Evolutionary conservation across 345 rosid genomes (phyloP), one percentile per base, ranked within the genome.

Genomic region (Trapa incisa): DNA sequence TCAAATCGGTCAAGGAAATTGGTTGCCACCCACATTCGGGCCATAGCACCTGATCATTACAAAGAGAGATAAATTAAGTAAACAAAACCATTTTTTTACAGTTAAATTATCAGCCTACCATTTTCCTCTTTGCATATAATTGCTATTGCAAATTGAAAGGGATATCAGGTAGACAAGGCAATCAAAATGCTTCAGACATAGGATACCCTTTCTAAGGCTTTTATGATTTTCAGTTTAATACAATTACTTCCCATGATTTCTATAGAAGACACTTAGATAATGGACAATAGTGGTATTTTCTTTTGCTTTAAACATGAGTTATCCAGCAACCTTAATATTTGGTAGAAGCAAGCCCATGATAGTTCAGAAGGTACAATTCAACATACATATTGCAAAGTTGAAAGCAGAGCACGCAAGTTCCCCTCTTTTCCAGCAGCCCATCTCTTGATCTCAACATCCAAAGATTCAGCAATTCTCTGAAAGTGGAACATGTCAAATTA

Each of bases 11-110:
- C 86, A 91, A 75, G 52, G 97, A 94, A 73, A 91, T 89, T 45
- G 96, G 90, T 68, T 87, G 97, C 97, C 97, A 94, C 70, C 97
- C 99, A 37, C 99, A 86, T 80, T 85, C 96, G 52, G 97, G 99
- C 99, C 99, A 94, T 47, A 94, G 96, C 68, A 94, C 99, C 97
- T 94, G 53, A 65, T 65, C 52, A 38, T n/a, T 15, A 10, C 43
- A 22, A 72, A 64, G 39, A 77, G 29, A 45, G 54, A 65, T 4
- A 35, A 22, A 47, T 63, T 39, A 69, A 33, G 48, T 5, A 8
- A 9, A 58, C 14, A 10, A 35, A 32, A 32, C 10, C 5, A 32
- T 58, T 33, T 12, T 41, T 58, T 12, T 4, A 6, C 63, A 11
- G 37, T 58, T 45, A 58, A 32, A 58, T 13, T 58, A 11, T 54